Evolutionary conservation across 805 yeast genomes (phyloP).

Genomic region (Groenewaldozyma tartarivorans): DNA sequence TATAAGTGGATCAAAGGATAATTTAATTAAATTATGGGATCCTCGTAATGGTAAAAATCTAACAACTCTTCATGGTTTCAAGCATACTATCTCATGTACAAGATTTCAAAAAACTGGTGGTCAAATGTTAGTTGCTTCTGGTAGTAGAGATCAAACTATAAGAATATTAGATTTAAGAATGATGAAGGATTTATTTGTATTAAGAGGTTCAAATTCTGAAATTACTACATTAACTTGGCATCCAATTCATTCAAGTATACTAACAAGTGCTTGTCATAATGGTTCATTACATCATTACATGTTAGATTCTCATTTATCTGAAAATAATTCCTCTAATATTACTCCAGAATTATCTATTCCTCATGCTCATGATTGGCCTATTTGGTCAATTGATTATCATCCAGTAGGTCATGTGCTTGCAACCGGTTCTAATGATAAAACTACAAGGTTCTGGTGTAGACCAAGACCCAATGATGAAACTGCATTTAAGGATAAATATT

Average conservation of each 20-base stretch:
- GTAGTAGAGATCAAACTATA: constrained; percentile 81
- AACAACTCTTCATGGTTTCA: constrained; percentile 80
- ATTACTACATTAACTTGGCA: constrained; percentile 86
- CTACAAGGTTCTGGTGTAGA: constrained; percentile 90
- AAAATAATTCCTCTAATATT: constrained; percentile 24
- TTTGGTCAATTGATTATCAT: constrained; percentile 83
- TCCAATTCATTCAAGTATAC: constrained; percentile 69
- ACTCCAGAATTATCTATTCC: constrained; percentile 47
- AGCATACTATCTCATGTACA: constrained; percentile 84
- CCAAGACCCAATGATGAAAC: constrained; percentile 83
- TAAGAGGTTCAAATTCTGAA: constrained; percentile 76
- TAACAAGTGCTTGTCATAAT: constrained; percentile 81
- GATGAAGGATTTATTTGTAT: constrained; percentile 64
- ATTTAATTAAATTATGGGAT: constrained; percentile 90
- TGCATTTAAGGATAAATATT: constrained; percentile 73
- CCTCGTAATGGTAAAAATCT: constrained; percentile 70
- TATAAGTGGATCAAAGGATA: constrained; percentile 93
- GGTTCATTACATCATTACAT: constrained; percentile 77
- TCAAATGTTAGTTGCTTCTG: constrained; percentile 64
- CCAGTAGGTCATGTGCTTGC: constrained; percentile 88
- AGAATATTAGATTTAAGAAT: constrained; percentile 80
- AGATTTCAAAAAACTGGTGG: constrained; percentile 80
- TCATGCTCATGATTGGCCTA: constrained; percentile 88
- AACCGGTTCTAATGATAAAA: constrained; percentile 88
- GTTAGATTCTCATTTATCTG: constrained; percentile 35